These are phyloP conservation scores for Microbotryum saponariae DNA, from an alignment of 1,284 basidiomycete species.

Conservation along the genomic window DNA sequence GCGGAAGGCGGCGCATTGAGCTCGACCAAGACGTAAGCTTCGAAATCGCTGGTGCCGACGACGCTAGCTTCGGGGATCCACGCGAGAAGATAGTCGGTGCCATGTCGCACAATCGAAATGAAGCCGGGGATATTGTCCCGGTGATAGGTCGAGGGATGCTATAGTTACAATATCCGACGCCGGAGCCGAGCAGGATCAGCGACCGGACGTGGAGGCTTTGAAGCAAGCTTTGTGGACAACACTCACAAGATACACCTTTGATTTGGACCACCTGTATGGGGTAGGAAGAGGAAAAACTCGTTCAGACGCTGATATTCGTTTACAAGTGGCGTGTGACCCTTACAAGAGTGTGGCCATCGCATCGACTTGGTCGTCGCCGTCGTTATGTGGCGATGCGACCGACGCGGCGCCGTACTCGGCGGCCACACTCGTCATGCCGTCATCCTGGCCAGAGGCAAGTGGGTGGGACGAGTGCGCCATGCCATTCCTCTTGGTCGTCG, in stretches of 20 bases:
- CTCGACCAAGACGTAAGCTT: slow-evolving; percentile 29
- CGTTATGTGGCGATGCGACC: neutral
- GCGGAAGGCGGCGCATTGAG: slow-evolving; percentile 6
- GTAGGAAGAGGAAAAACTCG: too few species aligned
- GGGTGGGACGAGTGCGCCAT: too few species aligned
- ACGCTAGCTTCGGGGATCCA: slow-evolving; percentile 77
- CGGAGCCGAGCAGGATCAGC: neutral
- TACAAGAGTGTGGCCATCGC: too few species aligned
- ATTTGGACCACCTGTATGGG: slow-evolving; percentile 59
- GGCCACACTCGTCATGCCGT: neutral
- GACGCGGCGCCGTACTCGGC: neutral
- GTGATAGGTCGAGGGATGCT: slow-evolving; percentile 79
- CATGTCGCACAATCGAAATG: slow-evolving; percentile 70
- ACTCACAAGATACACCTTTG: slow-evolving; percentile 68
- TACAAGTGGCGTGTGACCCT: too few species aligned
- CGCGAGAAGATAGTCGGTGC: slow-evolving; percentile 61
- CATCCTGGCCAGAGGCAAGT: too few species aligned
- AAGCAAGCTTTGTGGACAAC: slow-evolving; percentile 1
- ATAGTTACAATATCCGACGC: slow-evolving; percentile 7
- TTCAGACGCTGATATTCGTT: too few species aligned
- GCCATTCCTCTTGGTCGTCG: too few species aligned
- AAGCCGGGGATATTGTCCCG: slow-evolving; percentile 92
- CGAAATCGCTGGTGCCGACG: slow-evolving; percentile 52
- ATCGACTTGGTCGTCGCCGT: neutral
- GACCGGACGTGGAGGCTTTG: neutral